Percentiles rank a stretch among this genome's conserved stretches.
Evolutionary conservation across 106 monocot genomes (phyloP).

Genomic region (Dendrobium officinale): DNA sequence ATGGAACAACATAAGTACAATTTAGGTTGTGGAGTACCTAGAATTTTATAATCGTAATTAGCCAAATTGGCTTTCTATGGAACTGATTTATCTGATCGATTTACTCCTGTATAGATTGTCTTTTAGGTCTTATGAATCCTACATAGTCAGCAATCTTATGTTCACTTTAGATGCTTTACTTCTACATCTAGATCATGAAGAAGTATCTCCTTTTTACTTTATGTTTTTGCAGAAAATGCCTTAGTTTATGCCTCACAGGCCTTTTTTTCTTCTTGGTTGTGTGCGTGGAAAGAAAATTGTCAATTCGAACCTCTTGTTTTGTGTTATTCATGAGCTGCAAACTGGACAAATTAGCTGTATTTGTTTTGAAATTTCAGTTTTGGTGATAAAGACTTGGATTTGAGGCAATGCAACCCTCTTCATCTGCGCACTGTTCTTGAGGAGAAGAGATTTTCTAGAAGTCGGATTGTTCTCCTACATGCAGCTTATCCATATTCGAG

Average conservation of each 20-base stretch:
- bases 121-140: not conserved
- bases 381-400: conserved; percentile 94
- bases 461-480: conserved; percentile 83
- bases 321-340: not conserved
- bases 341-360: not conserved
- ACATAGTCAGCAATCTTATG: not conserved
- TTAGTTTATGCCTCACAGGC: not conserved
- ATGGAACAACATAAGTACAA: no score
- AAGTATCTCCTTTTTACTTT: not conserved
- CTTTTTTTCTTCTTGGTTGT: not conserved
- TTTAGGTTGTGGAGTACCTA: not conserved
- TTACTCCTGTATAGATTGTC: not conserved
- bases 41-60: no score
- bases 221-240: not conserved
- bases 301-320: conserved; percentile 3
- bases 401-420: conserved; percentile 77
- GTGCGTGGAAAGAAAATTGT: not conserved
- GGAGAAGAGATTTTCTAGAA: conserved; percentile 68
- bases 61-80: no score
- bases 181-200: not conserved
- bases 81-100: not conserved
- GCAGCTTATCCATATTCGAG: conserved; percentile 96
- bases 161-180: not conserved
- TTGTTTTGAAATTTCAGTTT: conserved; percentile 48
- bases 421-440: conserved; percentile 78